These are phyloP conservation scores for Zasmidium citrigriseum DNA, from an alignment of 2,329 filamentous ascomycete genomes.

Conservation along the genomic window DNA sequence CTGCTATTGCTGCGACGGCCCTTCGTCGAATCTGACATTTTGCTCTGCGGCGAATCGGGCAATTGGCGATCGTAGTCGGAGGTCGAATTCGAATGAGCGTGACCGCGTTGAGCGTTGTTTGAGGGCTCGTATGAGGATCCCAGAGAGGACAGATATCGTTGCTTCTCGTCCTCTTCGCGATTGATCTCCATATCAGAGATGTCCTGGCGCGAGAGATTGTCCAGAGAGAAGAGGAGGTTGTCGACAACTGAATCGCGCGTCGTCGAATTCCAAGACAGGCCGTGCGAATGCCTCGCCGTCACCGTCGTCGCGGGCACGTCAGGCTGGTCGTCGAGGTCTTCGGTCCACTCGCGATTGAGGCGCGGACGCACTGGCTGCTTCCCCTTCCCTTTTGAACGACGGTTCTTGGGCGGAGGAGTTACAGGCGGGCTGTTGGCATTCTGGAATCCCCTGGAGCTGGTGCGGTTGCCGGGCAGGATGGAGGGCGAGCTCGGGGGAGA, in stretches of 20 bases:
- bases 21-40: conserved; percentile 22
- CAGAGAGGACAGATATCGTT: conserved; percentile 21
- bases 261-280: conserved; percentile 77
- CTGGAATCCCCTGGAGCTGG: conserved; percentile 2
- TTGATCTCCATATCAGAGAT: conserved; percentile 15
- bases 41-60: conserved; percentile 35
- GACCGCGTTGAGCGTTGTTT: conserved; percentile 44
- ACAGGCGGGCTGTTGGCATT: conserved; percentile 6
- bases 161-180: conserved; percentile 10
- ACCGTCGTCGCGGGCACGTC: conserved; percentile 1
- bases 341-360: conserved; percentile 3
- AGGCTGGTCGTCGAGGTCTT: conserved; percentile 4
- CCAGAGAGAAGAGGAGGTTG: conserved; percentile 92
- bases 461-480: conserved; percentile 1
- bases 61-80: conserved; percentile 54
- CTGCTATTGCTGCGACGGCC: conserved; percentile 78
- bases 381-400: conserved; percentile 14
- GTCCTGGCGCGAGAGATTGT: conserved; percentile 64
- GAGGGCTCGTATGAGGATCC: conserved; percentile 9
- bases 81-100: conserved; percentile 63
- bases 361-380: conserved; percentile 18
- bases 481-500: neutral
- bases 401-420: conserved; percentile 8
- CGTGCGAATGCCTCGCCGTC: conserved; percentile 64
- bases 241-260: conserved; percentile 90